A percentile compares a stretch with the other conserved stretches of the same genome.
These are phyloP conservation scores for Prunus armeniaca DNA, from an alignment of 306 rosid species.

Conservation along the genomic window DNA sequence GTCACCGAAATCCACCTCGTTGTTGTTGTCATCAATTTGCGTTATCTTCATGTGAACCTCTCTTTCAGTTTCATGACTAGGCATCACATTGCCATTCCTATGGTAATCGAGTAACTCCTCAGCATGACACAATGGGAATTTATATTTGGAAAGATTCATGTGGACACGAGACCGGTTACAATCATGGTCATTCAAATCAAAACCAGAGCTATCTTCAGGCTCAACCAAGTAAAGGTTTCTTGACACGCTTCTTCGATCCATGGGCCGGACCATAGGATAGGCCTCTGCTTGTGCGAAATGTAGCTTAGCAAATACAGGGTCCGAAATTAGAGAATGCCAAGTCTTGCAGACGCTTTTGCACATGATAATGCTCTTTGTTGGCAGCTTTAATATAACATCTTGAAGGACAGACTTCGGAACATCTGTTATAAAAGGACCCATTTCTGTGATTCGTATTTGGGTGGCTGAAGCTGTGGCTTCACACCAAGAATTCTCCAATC, in stretches of 20 bases:
- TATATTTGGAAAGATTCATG: conserved; percentile 16
- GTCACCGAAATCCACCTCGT: no score
- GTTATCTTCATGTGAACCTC: neutral
- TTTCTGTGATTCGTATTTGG: neutral
- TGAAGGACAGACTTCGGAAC: conserved; percentile 9
- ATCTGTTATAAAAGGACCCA: neutral
- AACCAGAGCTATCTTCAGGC: neutral
- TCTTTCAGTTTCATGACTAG: neutral
- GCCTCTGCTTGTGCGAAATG: conserved; percentile 4
- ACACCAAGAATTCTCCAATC: no score
- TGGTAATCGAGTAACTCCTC: neutral
- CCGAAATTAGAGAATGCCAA: conserved; percentile 23
- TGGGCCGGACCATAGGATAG: conserved; percentile 3
- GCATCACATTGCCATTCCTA: neutral
- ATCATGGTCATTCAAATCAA: neutral
- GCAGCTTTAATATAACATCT: conserved; percentile 10
- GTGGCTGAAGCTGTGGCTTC: neutral
- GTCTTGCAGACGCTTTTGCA: conserved; percentile 30
- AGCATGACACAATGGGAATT: conserved; percentile 27
- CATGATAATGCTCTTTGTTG: conserved; percentile 17
- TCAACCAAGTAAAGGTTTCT: conserved; percentile 27
- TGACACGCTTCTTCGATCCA: neutral
- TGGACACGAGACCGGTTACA: neutral
- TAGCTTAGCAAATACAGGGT: conserved; percentile 18
- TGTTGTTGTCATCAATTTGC: neutral